phyloP scores from a whole-genome alignment of 441 rosid genomes.

The Eutrema salsugineum region DNA sequence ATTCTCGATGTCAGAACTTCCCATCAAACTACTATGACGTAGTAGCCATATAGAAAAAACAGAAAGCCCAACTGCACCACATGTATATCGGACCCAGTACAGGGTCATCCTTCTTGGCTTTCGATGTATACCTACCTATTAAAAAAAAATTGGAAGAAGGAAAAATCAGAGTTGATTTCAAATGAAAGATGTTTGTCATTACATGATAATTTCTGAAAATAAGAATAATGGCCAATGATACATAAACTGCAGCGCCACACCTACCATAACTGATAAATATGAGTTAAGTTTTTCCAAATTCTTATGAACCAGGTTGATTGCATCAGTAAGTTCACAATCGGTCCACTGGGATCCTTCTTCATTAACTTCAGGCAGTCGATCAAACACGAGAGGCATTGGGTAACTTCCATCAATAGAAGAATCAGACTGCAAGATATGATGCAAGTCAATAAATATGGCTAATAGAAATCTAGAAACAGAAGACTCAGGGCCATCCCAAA shows the following conservation, averaged over 20 bases:
- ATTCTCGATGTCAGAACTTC: constrained; percentile 88
- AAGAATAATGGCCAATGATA: neutral
- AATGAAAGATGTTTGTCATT: neutral
- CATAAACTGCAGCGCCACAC: constrained; percentile 15
- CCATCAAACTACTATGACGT: constrained; percentile 86
- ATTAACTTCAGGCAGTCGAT: constrained; percentile 58
- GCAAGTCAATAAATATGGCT: neutral
- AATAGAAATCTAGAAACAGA: constrained; percentile 15
- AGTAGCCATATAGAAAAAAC: constrained; percentile 80
- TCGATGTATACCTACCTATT: constrained; percentile 71
- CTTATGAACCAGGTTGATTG: constrained; percentile 55
- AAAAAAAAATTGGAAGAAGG: neutral
- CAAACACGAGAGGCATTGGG: constrained; percentile 62
- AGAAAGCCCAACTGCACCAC: constrained; percentile 81
- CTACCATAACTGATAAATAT: constrained; percentile 61
- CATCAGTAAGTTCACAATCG: constrained; percentile 67
- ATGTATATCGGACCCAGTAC: constrained; percentile 80
- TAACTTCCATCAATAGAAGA: constrained; percentile 63
- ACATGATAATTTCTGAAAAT: neutral
- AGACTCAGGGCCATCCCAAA: neutral
- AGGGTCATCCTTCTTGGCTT: constrained; percentile 71
- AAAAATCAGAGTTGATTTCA: neutral
- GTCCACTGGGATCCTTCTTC: constrained; percentile 76
- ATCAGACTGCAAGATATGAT: constrained; percentile 49
- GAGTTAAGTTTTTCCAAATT: constrained; percentile 73